These are phyloP conservation scores for Cyberlindnera japonica DNA, from an alignment of 805 yeast species.

Conservation along the genomic window DNA sequence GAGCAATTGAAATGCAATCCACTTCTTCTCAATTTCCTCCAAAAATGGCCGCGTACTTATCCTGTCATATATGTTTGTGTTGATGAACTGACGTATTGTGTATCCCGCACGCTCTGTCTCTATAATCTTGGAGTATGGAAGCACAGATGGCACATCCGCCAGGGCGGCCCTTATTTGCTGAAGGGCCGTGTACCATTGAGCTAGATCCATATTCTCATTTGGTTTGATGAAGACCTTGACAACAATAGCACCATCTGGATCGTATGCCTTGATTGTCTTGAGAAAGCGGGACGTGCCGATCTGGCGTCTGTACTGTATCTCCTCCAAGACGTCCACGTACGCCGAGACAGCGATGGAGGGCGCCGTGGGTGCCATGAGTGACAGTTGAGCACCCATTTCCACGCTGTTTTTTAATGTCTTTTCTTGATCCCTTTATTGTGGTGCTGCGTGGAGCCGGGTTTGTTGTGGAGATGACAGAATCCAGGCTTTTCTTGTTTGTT, in stretches of 20 bases:
- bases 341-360: conserved; percentile 91
- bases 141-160: conserved; percentile 51
- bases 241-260: conserved; percentile 65
- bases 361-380: conserved; percentile 83
- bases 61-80: conserved; percentile 82
- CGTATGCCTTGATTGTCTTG: conserved; percentile 79
- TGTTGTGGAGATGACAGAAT: no score
- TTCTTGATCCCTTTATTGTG: no score
- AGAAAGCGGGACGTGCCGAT: conserved; percentile 80
- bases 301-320: conserved; percentile 70
- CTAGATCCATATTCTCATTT: conserved; percentile 28
- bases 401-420: not conserved
- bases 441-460: no score
- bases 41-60: conserved; percentile 84
- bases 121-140: conserved; percentile 69
- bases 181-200: conserved; percentile 19
- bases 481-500: no score
- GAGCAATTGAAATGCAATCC: conserved; percentile 80
- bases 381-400: conserved; percentile 81
- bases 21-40: conserved; percentile 73
- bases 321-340: conserved; percentile 74
- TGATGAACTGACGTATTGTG: conserved; percentile 74
- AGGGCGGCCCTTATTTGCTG: conserved; percentile 38
- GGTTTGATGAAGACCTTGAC: conserved; percentile 86
- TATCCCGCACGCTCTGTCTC: conserved; percentile 94